A percentile compares a stretch with the other conserved stretches of the same genome.
Conservation (phyloP, 2,329 filamentous ascomycete species). For the Fusarium nodosum region DNA sequence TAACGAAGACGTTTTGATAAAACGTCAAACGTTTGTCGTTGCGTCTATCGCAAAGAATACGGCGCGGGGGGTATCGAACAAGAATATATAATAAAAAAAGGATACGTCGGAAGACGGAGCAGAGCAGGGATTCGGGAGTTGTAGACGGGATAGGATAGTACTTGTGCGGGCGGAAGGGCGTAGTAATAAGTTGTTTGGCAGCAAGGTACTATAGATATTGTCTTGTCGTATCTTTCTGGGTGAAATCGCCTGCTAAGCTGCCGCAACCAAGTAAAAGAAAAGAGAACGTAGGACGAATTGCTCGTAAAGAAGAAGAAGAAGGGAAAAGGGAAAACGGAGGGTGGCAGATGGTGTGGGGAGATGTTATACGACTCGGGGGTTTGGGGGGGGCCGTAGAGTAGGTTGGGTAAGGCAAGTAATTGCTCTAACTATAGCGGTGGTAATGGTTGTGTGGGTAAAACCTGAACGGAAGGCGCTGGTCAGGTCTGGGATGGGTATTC, state of each 20-base stretch:
- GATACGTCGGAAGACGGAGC: slow-evolving; percentile 67
- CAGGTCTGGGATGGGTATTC: slow-evolving; percentile 8
- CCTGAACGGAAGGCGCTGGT: slow-evolving; percentile 12
- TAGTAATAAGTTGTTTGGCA: slow-evolving; percentile 5
- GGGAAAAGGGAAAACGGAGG: slow-evolving; percentile 60
- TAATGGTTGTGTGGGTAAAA: slow-evolving; percentile 29
- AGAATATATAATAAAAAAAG: slow-evolving; percentile 60
- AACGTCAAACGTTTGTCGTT: slow-evolving; percentile 24
- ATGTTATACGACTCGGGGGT: slow-evolving; percentile 45
- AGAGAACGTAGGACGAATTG: slow-evolving; percentile 69
- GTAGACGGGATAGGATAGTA: slow-evolving; percentile 18
- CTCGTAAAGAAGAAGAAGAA: slow-evolving; percentile 65
- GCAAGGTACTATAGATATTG: slow-evolving; percentile 28
- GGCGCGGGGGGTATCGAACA: slow-evolving; percentile 48
- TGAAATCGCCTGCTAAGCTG: slow-evolving; percentile 71
- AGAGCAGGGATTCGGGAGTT: slow-evolving; percentile 51
- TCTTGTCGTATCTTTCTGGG: slow-evolving; percentile 37
- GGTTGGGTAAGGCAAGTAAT: slow-evolving; percentile 7
- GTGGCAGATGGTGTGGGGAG: slow-evolving; percentile 58
- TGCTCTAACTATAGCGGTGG: slow-evolving; percentile 5
- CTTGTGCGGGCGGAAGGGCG: slow-evolving; percentile 8
- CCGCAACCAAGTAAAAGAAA: slow-evolving; percentile 69
- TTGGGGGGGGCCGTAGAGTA: background rate
- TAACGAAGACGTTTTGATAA: slow-evolving; percentile 18
- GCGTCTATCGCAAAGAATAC: slow-evolving; percentile 30